Evolutionary conservation across 805 yeast species (phyloP), one percentile per base, ranked within the genome.

Genomic region (Metschnikowia borealis): DNA sequence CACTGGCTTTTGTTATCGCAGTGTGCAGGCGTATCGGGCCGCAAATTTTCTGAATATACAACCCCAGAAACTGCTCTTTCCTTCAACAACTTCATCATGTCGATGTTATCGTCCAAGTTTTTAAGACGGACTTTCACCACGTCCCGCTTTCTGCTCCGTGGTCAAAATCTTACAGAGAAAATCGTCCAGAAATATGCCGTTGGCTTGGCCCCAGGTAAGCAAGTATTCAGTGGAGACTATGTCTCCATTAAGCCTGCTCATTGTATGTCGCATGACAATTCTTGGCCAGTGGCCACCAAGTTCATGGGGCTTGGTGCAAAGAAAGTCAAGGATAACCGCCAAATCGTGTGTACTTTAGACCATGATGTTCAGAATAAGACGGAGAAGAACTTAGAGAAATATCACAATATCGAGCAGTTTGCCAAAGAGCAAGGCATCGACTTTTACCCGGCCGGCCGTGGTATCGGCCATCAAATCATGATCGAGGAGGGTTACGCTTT

Each of bases 401-500:
- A 94, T 70, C 64, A 70, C 51, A 94, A 94, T 70, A 94, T 94
- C 65, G 90, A 92, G 74, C 77, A 83, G 38, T 94, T 94, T 64
- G 97, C 97, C 49, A 78, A 79, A 56, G 83, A 84, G 55, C 97
- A 92, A 65, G 97, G 96, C 26, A 84, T 92, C 39, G 97, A 92
- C 67, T 94, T 94, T 66, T 94, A 94, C 69, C 97, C 98, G 8
- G 99, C 99, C 8, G 99, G 99, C 39, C 81, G 97, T 67, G 99
- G 99, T 65, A 94, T 94, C 62, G 99, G 99, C 36, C 99, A 94
- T 68, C 99, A 94, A 71, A 89, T 92, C 71, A 90, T 94, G 97
- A 90, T 94, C 53, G 99, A 94, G 69, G 97, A 94, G 71, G 99
- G 99, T 47, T 94, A 94, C 66, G 97, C 98, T 0, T 94, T 91